Evolutionary conservation across 1,139 yeast genomes (phyloP), one percentile per base, ranked within the genome.

Genomic region (Saccharomyces hybrid): DNA sequence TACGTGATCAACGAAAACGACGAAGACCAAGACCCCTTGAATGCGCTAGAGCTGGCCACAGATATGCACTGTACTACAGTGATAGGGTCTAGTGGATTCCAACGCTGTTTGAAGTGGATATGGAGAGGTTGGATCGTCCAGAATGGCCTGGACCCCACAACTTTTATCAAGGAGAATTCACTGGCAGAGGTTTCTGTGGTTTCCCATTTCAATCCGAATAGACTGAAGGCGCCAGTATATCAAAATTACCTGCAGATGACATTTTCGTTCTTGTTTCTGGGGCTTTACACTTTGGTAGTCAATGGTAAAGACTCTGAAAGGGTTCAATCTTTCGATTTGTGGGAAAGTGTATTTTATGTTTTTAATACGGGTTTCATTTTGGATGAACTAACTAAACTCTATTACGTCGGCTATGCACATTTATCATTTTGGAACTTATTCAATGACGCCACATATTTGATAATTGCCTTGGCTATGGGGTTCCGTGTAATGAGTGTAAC

Each of bases 101-200:
- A 89, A 70, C 74, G 96, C 55, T 88, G 96, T 73, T 80, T 88
- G 65, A 83, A 84, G 62, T 89, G 96, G 96, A 71, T 89, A 53
- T 89, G 97, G 97, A 75, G 91, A 57, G 97, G 97, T 25, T 88
- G 96, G 96, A 86, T 89, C 58, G 78, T 86, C 48, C 96, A 88
- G 70, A 80, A 86, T 42, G 79, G 82, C 14, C 70, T 69, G 16
- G 88, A 87, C 65, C 89, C 95, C 9, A 79, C 81, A 42, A 79
- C 82, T 25, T 89, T 86, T 63, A 84, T 82, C 41, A 66, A 84
- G 57, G 88, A 85, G 68, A 78, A 77, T 55, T 83, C 82, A 1
- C 80, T 82, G 19, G 77, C 83, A 1, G 81, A 84, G 29, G 75
- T 82, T 5, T 74, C 78, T 23, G 73, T 87, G 58, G 62, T 72